Conservation (phyloP, 805 yeast genomes). For the Candida succiphila region DNA sequence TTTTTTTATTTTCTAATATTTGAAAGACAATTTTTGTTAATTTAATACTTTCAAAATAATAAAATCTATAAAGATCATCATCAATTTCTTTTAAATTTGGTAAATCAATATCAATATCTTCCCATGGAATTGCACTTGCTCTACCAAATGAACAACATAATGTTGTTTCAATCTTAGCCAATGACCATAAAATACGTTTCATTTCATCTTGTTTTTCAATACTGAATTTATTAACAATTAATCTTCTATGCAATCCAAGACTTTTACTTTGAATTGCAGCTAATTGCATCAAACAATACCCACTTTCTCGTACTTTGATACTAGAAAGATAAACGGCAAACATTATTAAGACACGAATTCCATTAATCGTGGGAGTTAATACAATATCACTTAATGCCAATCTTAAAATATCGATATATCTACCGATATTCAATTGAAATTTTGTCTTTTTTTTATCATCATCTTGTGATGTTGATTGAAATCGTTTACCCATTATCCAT, state of each 20-base stretch:
- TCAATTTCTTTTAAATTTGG: conserved; percentile 21
- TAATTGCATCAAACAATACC: conserved; percentile 35
- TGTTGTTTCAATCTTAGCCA: conserved; percentile 30
- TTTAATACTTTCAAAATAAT: conserved; percentile 23
- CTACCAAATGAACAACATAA: conserved; percentile 36
- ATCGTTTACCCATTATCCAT: conserved; percentile 31
- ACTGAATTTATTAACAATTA: conserved; percentile 24
- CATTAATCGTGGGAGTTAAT: conserved; percentile 32
- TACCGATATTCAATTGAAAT: conserved; percentile 14
- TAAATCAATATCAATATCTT: conserved; percentile 32
- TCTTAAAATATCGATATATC: conserved; percentile 31
- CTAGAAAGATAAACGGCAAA: conserved; percentile 34
- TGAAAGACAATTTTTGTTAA: conserved; percentile 28
- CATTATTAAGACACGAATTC: conserved; percentile 31
- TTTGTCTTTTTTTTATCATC: conserved; percentile 11
- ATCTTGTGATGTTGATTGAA: conserved; percentile 18
- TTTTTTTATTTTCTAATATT: conserved; percentile 29
- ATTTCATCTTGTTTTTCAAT: conserved; percentile 27
- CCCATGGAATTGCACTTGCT: conserved; percentile 32
- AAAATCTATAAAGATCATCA: conserved; percentile 22
- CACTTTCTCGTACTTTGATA: conserved; percentile 35
- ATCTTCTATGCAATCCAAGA: conserved; percentile 35
- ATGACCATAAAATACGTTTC: conserved; percentile 34
- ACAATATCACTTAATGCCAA: conserved; percentile 32
- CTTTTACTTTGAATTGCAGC: conserved; percentile 38